phyloP scores from a whole-genome alignment of 495 filamentous ascomycete genomes.

The Penicillium canariense region DNA sequence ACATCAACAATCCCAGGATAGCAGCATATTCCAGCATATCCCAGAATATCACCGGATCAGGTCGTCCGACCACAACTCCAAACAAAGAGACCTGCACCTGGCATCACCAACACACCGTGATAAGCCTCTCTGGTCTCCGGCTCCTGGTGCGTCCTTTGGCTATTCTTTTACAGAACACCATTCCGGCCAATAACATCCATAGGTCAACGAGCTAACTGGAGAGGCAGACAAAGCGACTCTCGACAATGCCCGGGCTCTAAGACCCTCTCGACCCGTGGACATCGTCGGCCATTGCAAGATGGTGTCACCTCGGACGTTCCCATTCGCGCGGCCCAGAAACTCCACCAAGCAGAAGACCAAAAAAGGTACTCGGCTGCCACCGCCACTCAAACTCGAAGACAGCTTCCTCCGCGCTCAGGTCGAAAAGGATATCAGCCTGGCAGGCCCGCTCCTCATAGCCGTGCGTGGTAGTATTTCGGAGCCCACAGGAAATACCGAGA shows the following conservation, averaged over 20 bases:
- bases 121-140: background rate
- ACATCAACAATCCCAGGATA: too few relatives aligned
- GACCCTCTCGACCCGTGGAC: background rate
- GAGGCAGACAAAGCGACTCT: slow-evolving; percentile 3
- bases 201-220: background rate
- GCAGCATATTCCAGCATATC: background rate
- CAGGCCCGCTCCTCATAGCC: background rate
- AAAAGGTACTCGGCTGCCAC: slow-evolving; percentile 2
- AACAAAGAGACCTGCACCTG: background rate
- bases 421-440: background rate
- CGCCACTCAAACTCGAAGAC: slow-evolving; percentile 4
- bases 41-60: background rate
- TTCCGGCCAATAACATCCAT: background rate
- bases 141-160: background rate
- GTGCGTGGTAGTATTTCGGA: background rate
- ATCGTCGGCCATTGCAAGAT: slow-evolving; percentile 1
- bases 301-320: slow-evolving; percentile 9
- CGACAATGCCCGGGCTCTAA: slow-evolving; percentile 2
- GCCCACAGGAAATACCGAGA: background rate
- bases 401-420: background rate
- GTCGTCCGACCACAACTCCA: background rate
- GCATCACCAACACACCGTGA: background rate
- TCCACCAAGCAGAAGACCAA: slow-evolving; percentile 8
- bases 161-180: slow-evolving; percentile 1
- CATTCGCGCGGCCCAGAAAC: background rate